These are phyloP conservation scores for Penicillium occitanis DNA, from an alignment of 2,329 filamentous ascomycete species.

Conservation along the genomic window DNA sequence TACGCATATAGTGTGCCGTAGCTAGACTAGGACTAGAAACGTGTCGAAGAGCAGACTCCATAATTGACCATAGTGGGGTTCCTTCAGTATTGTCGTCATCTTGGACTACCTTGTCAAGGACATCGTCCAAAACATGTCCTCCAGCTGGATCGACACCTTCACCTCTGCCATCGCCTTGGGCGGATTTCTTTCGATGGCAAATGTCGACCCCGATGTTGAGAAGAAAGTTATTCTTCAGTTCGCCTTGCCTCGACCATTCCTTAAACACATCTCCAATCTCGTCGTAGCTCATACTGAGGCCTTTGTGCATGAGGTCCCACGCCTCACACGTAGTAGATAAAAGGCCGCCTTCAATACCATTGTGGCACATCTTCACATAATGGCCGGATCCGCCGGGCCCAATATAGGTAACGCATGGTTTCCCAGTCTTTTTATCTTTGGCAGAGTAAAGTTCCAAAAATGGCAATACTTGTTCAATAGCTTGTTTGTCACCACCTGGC, in stretches of 20 bases:
- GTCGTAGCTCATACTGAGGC: constrained; percentile 59
- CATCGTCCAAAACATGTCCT: constrained; percentile 58
- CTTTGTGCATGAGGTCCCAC: constrained; percentile 62
- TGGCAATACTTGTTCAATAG: constrained; percentile 60
- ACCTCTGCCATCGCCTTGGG: constrained; percentile 34
- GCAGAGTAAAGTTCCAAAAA: constrained; percentile 62
- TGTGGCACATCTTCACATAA: constrained; percentile 75
- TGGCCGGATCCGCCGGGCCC: constrained; percentile 66
- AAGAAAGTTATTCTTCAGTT: constrained; percentile 62
- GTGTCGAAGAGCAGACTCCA: constrained; percentile 61
- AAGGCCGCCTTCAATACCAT: constrained; percentile 73
- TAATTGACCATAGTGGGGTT: constrained; percentile 65
- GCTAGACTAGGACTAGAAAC: constrained; percentile 65
- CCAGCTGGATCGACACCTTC: constrained; percentile 36
- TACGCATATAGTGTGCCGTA: constrained; percentile 61
- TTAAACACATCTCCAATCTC: constrained; percentile 61
- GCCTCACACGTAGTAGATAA: constrained; percentile 64
- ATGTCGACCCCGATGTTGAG: constrained; percentile 64
- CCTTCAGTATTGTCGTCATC: constrained; percentile 66
- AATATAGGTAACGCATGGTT: constrained; percentile 60
- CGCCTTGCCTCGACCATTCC: constrained; percentile 60
- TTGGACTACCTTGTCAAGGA: constrained; percentile 71
- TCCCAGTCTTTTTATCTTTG: constrained; percentile 57
- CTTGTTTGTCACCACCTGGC: constrained; percentile 60
- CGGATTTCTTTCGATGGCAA: constrained; percentile 52